Conservation (phyloP, 495 filamentous ascomycete genomes). For the Rostrohypoxylon terebratum region DNA sequence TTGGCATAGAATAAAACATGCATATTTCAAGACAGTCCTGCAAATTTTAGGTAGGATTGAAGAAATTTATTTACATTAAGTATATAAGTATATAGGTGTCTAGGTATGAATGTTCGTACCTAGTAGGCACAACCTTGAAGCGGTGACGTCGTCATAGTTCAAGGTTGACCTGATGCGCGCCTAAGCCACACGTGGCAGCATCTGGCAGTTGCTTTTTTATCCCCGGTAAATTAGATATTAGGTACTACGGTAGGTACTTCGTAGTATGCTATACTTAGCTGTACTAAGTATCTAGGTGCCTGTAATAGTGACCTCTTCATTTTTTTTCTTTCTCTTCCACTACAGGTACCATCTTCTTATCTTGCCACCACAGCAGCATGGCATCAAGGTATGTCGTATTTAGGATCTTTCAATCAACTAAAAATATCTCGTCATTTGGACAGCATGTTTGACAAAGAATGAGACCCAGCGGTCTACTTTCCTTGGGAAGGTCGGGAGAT, state of each 20-base stretch:
- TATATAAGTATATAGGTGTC: background rate
- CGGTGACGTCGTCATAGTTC: constrained; percentile 3
- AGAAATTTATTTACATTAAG: background rate
- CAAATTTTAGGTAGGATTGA: background rate
- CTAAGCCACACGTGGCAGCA: constrained; percentile 39
- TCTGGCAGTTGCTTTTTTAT: constrained; percentile 38
- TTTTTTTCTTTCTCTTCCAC: background rate
- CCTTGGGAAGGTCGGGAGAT: constrained; percentile 24
- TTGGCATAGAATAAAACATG: no score
- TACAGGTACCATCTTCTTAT: background rate
- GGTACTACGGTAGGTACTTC: no score
- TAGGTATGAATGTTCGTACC: no score
- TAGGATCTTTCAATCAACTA: background rate
- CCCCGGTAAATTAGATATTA: constrained; percentile 37
- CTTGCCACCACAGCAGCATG: constrained; percentile 27
- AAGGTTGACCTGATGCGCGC: constrained; percentile 5
- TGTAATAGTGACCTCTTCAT: constrained; percentile 14
- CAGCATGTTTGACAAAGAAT: constrained; percentile 4
- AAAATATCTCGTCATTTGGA: background rate
- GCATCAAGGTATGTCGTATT: constrained; percentile 44
- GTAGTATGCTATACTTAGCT: no score
- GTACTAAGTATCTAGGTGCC: no score
- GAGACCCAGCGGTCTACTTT: constrained; percentile 4
- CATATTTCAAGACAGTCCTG: background rate
- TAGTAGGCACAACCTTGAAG: no score